Percentiles rank a stretch among this genome's conserved stretches.
Evolutionary conservation across 2,329 filamentous ascomycete genomes (phyloP).

Genomic region (Paraphoma sp.): DNA sequence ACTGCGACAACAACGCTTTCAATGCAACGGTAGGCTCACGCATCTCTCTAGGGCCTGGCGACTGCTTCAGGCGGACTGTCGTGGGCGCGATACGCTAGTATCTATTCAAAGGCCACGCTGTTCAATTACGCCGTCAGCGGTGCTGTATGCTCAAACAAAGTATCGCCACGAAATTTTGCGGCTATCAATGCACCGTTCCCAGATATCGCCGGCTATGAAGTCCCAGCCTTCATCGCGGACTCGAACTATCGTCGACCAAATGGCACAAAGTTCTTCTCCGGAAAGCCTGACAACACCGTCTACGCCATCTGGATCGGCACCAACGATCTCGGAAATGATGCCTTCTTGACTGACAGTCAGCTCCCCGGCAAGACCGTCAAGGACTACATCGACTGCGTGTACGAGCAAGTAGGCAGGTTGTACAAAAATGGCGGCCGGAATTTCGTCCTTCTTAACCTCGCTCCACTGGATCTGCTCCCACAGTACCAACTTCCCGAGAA

Average conservation of each 20-base stretch:
- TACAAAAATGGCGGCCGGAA: constrained; percentile 71
- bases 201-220: constrained; percentile 56
- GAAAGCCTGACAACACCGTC: constrained; percentile 66
- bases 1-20: background rate
- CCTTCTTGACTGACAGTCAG: constrained; percentile 71
- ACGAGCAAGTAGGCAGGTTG: constrained; percentile 65
- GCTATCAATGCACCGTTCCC: constrained; percentile 65
- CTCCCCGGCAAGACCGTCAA: constrained; percentile 64
- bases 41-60: constrained; percentile 47
- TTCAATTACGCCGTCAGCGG: constrained; percentile 76
- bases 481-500: constrained; percentile 64
- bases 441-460: constrained; percentile 75
- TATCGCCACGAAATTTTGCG: constrained; percentile 64
- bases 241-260: constrained; percentile 39
- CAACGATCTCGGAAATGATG: constrained; percentile 74
- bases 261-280: constrained; percentile 52
- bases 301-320: constrained; percentile 83
- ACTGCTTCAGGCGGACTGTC: constrained; percentile 70
- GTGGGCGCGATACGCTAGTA: constrained; percentile 72
- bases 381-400: constrained; percentile 73
- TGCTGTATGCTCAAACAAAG: constrained; percentile 73
- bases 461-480: constrained; percentile 71
- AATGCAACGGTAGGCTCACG: background rate
- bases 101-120: constrained; percentile 61
- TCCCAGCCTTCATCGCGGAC: constrained; percentile 57